Base-by-base conservation (phyloP, 805 yeast species). In the Saccharomyces jurei region DNA sequence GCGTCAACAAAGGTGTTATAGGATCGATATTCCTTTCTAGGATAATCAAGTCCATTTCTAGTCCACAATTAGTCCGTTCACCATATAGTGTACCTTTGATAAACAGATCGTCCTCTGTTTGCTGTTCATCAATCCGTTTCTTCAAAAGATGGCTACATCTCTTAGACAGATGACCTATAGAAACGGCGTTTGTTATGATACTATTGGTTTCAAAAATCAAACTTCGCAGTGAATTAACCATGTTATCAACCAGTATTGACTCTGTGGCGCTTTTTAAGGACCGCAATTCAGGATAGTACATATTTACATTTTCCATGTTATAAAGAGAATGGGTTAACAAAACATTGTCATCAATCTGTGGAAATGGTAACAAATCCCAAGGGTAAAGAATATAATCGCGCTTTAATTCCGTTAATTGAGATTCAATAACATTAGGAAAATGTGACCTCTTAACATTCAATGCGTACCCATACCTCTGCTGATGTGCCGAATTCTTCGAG, bases 1-100 rank as follows among this genome's bases (percentile, higher is more conserved):
- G 97, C 27, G 83, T 81, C 53, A 89, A 71, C 10, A 89, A 63
- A 1, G 89, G 84, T 1, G 96, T 81, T 4, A 87, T 68, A 47
- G 81, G 77, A 70, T 92, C 99, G 29, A 84, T 67, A 52, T 84
- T 81, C 50, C 99, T 74, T 64, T 92, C 98, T 22, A 92, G 64
- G 1, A 91, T 84, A 5, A 92, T 76, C 29, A 91, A 70, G 63
- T 92, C 95, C 51, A 83, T 78, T 55, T 83, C 84, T 49, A 79
- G 72, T 10, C 74, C 74, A 36, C 74, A 69, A 60, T 76, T 79
- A 26, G 70, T 64, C 22, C 68, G 66, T 9, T 57, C 60, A 1
- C 70, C 72, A 59, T 68, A 71, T 26, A 72, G 54, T 2, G 70
- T 58, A 4, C 64, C 66, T 22, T 60, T 59, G 21, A 67, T 58